Evolutionary conservation across 805 yeast species (phyloP), one percentile per base, ranked within the genome.

Genomic region (Candida quercuum): DNA sequence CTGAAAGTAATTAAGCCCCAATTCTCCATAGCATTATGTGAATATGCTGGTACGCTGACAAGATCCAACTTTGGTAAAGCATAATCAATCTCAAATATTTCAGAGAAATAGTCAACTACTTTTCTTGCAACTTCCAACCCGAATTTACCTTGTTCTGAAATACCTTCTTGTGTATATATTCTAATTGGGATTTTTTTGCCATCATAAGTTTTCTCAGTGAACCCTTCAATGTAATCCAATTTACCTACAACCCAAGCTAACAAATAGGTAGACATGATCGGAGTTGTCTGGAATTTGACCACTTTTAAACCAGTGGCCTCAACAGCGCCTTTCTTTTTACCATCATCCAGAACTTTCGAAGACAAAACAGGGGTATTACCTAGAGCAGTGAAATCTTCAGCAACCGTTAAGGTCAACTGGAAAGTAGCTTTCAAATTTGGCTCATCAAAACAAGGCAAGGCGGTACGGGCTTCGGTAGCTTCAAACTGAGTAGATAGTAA

Each of bases 1-100:
- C 93, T 74, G 64, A 80, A 85, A n/a, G 93, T 85, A 49, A 85
- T 74, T 49, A 84, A 67, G 37, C 88, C 88, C 71, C 83, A 83
- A 63, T 85, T 85, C 64, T 85, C 95, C 95, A 85, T 85, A 33
- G 95, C 95, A 49, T 89, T 89, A 28, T 87, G 87, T 10, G 86
- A 70, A 57, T 83, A 85, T 56, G 83, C 86, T 56, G 82, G 93
- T 40, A 82, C 81, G 22, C 86, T 87, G 40, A 84, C 81, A 67
- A 81, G 71, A 58, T 85, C 93, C 65, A 81, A 69, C 61, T 85
- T 85, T 29, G 93, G 91, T 50, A 84, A 67, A n/a, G 83, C 85
- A 58, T 83, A 85, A 41, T 81, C 77, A 47, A 85, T 79, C 37
- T 78, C 87, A 57, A 85, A 85, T 29, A 78, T 70, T 41, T 72